Evolutionary conservation across 2,329 filamentous ascomycete species (phyloP), one percentile per base, ranked within the genome.

Genomic region (Dothistroma pini): DNA sequence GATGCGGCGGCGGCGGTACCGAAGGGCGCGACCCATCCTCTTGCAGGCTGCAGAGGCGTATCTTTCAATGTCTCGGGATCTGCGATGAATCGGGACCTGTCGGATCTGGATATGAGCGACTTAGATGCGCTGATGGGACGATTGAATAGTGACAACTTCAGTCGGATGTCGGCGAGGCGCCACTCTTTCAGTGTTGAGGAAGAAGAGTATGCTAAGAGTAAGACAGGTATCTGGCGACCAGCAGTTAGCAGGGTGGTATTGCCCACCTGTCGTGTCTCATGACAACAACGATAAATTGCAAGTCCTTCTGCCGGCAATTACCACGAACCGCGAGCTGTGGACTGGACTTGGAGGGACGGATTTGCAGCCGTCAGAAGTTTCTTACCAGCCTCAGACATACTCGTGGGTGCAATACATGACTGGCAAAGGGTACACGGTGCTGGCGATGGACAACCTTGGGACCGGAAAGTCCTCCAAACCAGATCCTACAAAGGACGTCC

Each of bases 351-450:
- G 63, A 16, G 63, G 61, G 8, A 63, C 60, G 8, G 55, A 38
- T 21, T 1, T 34, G 11, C 19, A 19, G 11, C 58, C 59, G 19
- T 2, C n/a, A 4, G 16, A 44, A n/a, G 34, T 38, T 16, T 16
- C 63, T 16, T 63, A 66, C 32, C 57, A 62, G 32, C 54, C 57
- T 31, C 53, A 58, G 32, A 38, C 44, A 10, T 63, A 63, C 51
- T 63, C 57, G 2, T 63, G 59, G 63, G 58, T 57, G 9, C 41
- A 56, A 12, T 64, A 64, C 49, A 62, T 62, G 32, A 60, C 50
- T 22, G 41, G 12, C 10, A 25, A 53, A 44, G 62, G 62, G 4
- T 63, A 66, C 44, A 52, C 57, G 5, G 62, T 58, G 1, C 50
- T 64, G 9, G 41, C 62, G 8, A 50, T 62, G 32, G 64, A 66